phyloP scores from a whole-genome alignment of 169 alveolate species.

The Plasmodium gonderi region DNA sequence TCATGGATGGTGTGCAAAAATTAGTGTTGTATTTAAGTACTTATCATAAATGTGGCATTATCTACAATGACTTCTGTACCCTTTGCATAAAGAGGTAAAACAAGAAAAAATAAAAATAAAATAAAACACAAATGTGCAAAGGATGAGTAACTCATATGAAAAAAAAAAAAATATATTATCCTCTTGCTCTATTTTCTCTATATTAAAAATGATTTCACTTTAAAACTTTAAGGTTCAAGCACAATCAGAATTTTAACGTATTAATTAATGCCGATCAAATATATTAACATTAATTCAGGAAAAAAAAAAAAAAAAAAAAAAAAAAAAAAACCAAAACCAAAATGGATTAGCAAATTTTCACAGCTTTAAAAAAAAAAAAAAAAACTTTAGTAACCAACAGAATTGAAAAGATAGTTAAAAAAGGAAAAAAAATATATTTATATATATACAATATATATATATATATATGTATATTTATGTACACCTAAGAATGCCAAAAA shows the following conservation, averaged over 20 bases:
- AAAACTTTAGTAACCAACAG: background rate
- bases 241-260: background rate
- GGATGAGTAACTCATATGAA: background rate
- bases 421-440: too few relatives aligned
- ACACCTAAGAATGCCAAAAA: background rate
- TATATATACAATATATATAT: too few relatives aligned
- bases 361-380: constrained; percentile 4
- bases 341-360: background rate
- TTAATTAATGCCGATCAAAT: background rate
- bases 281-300: background rate
- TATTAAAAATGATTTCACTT: background rate
- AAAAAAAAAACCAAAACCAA: constrained; percentile 13
- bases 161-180: too few relatives aligned
- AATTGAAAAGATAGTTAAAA: background rate
- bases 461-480: too few relatives aligned
- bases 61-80: background rate
- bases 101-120: background rate
- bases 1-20: background rate
- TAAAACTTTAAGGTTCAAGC: background rate
- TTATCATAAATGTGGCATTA: background rate
- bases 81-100: background rate
- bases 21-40: background rate
- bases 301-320: constrained; percentile 15
- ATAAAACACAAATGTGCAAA: background rate
- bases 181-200: background rate